These are phyloP conservation scores for Papiliotrema flavescens DNA, from an alignment of 1,284 basidiomycete species.

Conservation along the genomic window DNA sequence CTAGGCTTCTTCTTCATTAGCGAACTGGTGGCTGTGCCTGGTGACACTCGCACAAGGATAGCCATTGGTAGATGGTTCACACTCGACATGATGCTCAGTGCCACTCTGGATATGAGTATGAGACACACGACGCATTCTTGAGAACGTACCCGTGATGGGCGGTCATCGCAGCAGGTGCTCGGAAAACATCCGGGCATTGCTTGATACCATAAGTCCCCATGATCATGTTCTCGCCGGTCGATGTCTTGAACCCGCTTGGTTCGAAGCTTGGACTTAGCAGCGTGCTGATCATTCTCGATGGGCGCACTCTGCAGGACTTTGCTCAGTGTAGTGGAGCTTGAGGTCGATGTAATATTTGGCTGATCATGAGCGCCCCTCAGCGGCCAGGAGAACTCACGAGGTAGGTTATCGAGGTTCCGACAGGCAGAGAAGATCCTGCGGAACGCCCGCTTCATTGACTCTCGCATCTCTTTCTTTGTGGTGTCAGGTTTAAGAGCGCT, in stretches of 20 bases:
- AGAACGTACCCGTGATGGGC: constrained; percentile 16
- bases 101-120: too few species aligned
- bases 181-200: constrained; percentile 1
- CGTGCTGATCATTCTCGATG: not conserved
- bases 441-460: constrained; percentile 1
- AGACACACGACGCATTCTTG: too few species aligned
- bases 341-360: constrained; percentile 15
- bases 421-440: constrained; percentile 5
- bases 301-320: constrained; percentile 15
- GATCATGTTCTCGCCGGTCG: constrained; percentile 1
- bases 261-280: constrained; percentile 17
- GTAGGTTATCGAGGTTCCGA: constrained; percentile 13
- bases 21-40: too few species aligned
- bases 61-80: too few species aligned
- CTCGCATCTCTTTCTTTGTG: not conserved
- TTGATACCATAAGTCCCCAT: constrained; percentile 11
- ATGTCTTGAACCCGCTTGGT: constrained; percentile 10
- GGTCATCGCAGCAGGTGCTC: constrained; percentile 1
- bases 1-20: too few species aligned
- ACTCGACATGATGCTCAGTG: too few species aligned
- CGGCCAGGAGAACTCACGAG: constrained; percentile 10
- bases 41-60: too few species aligned
- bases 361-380: not conserved
- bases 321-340: constrained; percentile 19
- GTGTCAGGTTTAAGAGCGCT: not conserved